These are phyloP conservation scores for Mixia osmundae DNA, from an alignment of 1,284 basidiomycete genomes.

Conservation along the genomic window DNA sequence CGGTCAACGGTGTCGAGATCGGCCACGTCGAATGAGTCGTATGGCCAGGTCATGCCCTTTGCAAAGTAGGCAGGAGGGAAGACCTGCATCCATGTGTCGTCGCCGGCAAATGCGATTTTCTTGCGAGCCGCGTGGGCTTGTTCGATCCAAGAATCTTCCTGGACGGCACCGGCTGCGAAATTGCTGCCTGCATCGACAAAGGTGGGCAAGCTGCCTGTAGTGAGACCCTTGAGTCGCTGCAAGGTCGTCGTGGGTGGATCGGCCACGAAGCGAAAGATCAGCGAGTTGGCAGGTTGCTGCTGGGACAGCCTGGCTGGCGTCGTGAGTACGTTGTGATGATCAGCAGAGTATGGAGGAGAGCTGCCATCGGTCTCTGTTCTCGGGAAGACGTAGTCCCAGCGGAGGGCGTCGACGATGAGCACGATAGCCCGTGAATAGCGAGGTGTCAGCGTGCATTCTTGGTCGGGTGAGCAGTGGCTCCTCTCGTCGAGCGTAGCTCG, in stretches of 20 bases:
- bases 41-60: conserved; percentile 40
- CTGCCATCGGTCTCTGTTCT: conserved; percentile 26
- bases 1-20: conserved; percentile 88
- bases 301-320: conserved; percentile 48
- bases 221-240: conserved; percentile 83
- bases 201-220: conserved; percentile 84
- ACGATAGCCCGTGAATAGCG: conserved; percentile 59
- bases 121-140: conserved; percentile 25
- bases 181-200: conserved; percentile 85
- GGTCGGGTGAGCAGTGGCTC: conserved; percentile 26
- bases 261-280: conserved; percentile 68
- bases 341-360: conserved; percentile 34
- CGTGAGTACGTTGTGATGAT: conserved; percentile 59
- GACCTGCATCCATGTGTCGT: conserved; percentile 84
- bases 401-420: conserved; percentile 74
- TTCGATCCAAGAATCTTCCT: conserved; percentile 48
- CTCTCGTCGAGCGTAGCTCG: conserved; percentile 47
- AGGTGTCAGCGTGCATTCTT: conserved; percentile 29
- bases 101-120: conserved; percentile 66
- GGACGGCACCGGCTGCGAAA: conserved; percentile 62
- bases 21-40: conserved; percentile 95
- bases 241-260: conserved; percentile 92
- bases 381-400: conserved; percentile 79
- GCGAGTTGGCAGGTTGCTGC: conserved; percentile 39
- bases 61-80: conserved; percentile 50